phyloP scores from a whole-genome alignment of 805 yeast genomes.

The Suhomyces kilbournensis region DNA sequence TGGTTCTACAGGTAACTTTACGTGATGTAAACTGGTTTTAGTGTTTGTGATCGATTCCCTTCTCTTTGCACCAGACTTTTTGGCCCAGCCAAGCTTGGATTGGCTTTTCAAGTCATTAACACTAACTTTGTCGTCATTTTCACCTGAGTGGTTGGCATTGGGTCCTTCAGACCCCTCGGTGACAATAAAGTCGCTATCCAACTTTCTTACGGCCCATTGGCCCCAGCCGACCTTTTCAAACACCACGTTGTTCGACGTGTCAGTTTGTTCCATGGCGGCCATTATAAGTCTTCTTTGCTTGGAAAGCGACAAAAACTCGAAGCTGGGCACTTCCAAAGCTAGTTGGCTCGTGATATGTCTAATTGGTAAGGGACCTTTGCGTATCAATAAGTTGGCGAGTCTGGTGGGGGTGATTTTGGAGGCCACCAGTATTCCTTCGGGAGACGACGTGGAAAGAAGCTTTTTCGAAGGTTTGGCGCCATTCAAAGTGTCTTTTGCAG shows the following conservation, averaged over 20 bases:
- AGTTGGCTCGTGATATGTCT: slow-evolving; percentile 83
- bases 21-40: slow-evolving; percentile 42
- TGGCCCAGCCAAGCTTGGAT: slow-evolving; percentile 39
- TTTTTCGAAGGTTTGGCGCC: slow-evolving; percentile 10
- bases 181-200: slow-evolving; percentile 43
- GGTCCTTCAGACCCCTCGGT: slow-evolving; percentile 49
- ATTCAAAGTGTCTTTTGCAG: background rate
- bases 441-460: slow-evolving; percentile 70
- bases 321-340: slow-evolving; percentile 70
- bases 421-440: slow-evolving; percentile 86
- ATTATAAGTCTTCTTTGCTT: slow-evolving; percentile 89
- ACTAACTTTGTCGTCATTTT: slow-evolving; percentile 8
- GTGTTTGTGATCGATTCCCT: slow-evolving; percentile 53
- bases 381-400: slow-evolving; percentile 61
- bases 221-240: slow-evolving; percentile 98
- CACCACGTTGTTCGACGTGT: slow-evolving; percentile 54
- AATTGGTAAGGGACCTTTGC: slow-evolving; percentile 86
- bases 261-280: slow-evolving; percentile 80
- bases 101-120: slow-evolving; percentile 35
- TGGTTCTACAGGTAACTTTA: slow-evolving; percentile 45
- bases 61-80: slow-evolving; percentile 30
- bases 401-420: slow-evolving; percentile 77
- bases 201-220: slow-evolving; percentile 82
- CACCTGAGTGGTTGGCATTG: no score
- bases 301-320: slow-evolving; percentile 75